phyloP scores from a whole-genome alignment of 2,329 filamentous ascomycete genomes.

The Magnaporthiopsis incrustans region DNA sequence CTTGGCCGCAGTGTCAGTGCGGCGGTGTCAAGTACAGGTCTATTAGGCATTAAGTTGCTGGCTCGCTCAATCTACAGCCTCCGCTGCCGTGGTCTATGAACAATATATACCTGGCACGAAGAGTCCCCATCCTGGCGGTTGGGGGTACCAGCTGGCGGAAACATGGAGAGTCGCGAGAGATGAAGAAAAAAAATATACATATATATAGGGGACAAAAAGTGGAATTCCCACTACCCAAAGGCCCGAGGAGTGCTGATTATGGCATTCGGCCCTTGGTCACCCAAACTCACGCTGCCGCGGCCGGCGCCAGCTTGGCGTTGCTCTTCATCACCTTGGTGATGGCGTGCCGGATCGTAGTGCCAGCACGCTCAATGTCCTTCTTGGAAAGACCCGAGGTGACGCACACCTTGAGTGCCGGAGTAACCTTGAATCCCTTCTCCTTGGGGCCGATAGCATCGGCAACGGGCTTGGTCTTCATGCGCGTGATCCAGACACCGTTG shows the following conservation, averaged over 20 bases:
- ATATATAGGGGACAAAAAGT: too few species aligned
- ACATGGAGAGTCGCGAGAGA: not conserved
- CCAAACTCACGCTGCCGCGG: not conserved
- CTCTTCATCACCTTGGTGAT: slow-evolving; percentile 83
- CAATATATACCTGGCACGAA: not conserved
- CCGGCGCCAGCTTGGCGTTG: slow-evolving; percentile 27
- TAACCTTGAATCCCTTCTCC: slow-evolving; percentile 61
- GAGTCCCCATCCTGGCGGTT: not conserved
- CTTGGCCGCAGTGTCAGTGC: not conserved
- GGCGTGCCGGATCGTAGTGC: slow-evolving; percentile 78
- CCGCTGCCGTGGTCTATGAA: not conserved
- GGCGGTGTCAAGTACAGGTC: not conserved
- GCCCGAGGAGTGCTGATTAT: not conserved
- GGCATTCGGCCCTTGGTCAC: not conserved
- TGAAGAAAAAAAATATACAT: not conserved
- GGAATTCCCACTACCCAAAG: not conserved
- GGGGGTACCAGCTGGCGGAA: not conserved
- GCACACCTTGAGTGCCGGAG: slow-evolving; percentile 84
- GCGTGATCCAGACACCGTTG: slow-evolving; percentile 84
- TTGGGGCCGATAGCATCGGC: slow-evolving; percentile 54
- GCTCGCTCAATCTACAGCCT: not conserved
- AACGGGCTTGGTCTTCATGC: slow-evolving; percentile 71
- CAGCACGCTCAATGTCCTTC: slow-evolving; percentile 95
- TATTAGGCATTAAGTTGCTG: not conserved
- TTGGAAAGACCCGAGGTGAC: slow-evolving; percentile 79